These are phyloP conservation scores for Aureobasidium sp. DNA, from an alignment of 2,329 filamentous ascomycete species.

Conservation along the genomic window DNA sequence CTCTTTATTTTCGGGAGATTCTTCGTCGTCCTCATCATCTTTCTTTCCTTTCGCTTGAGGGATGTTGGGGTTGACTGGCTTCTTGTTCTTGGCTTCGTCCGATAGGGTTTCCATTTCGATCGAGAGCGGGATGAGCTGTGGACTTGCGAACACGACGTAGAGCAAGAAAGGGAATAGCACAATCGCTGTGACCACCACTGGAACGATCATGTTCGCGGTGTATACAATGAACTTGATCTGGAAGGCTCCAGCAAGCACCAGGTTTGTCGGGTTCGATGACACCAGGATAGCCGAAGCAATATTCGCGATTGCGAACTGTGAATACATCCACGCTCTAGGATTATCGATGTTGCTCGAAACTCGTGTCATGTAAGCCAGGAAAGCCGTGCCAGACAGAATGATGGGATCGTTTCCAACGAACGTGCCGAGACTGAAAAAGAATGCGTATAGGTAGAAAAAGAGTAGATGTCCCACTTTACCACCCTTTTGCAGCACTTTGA, in stretches of 20 bases:
- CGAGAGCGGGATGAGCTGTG: slow-evolving; percentile 67
- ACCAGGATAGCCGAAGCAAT: slow-evolving; percentile 80
- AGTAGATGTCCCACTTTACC: slow-evolving; percentile 72
- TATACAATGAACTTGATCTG: slow-evolving; percentile 77
- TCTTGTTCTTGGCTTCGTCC: slow-evolving; percentile 58
- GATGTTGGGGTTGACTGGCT: slow-evolving; percentile 78
- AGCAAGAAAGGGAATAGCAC: slow-evolving; percentile 75
- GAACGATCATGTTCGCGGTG: slow-evolving; percentile 82
- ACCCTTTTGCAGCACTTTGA: slow-evolving; percentile 73
- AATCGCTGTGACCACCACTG: slow-evolving; percentile 72
- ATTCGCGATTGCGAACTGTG: slow-evolving; percentile 77
- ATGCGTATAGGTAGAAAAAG: slow-evolving; percentile 77
- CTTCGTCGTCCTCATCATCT: slow-evolving; percentile 56
- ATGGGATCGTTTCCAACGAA: slow-evolving; percentile 82
- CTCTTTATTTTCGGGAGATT: slow-evolving; percentile 58
- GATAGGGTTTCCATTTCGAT: slow-evolving; percentile 76
- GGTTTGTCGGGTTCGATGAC: slow-evolving; percentile 81
- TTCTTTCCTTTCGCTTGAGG: slow-evolving; percentile 66
- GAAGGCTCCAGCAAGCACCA: slow-evolving; percentile 79
- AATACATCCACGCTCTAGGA: slow-evolving; percentile 77
- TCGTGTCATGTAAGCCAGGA: slow-evolving; percentile 80
- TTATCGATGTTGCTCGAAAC: slow-evolving; percentile 78
- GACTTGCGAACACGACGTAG: slow-evolving; percentile 73
- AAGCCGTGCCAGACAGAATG: slow-evolving; percentile 78
- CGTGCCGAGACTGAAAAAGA: slow-evolving; percentile 73